Base-by-base conservation (phyloP, 495 filamentous ascomycete species). In the Xylaria venustula region DNA sequence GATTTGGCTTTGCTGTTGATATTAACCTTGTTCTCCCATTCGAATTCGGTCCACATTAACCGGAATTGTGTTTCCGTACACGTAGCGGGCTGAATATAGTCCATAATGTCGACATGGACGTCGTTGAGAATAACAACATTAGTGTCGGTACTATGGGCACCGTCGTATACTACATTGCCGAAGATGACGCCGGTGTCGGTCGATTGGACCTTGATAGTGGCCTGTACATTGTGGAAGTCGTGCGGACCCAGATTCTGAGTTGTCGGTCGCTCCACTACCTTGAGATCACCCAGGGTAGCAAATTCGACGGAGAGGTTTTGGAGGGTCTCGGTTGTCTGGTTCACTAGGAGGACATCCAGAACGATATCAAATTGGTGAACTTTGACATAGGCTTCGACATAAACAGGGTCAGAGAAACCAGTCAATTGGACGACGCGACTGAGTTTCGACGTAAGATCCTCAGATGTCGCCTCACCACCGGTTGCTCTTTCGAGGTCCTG, bases 11-110 rank as follows among this genome's bases (percentile, higher is more conserved):
- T 97, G 64, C 90, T 92, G 75, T 96, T 96, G 78, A 98, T 98
- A 78, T 98, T 98, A 70, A 99, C 94, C 84, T 99, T 99, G 81
- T 99, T 99, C 82, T 99, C 95, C 95, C 95, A 99, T 75, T 99
- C 95, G 63, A 99, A 99, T 69, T 99, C 95, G 32, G 95, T 98
- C 95, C 95, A 99, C 95, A 99, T 99, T 22, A 92, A 96, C 36
- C 95, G 85, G 87, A 99, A 99, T 70, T 98, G 92, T 34, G 93
- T 97, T 81, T 99, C 95, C 14, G 90, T 93, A 81, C 95, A 99
- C 42, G 91, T 83, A 12, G 94, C 95, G 7, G 95, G 95, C 68
- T 98, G 93, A 67, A 99, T 99, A 77, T 99, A 99, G 76, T 99
- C 95, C 95, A 99, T 99, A 68, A 99, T 98, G 72, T 99, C 95